These are phyloP conservation scores for Stagonosporopsis cucurbitacearum DNA, from an alignment of 2,329 filamentous ascomycete species.

Conservation along the genomic window DNA sequence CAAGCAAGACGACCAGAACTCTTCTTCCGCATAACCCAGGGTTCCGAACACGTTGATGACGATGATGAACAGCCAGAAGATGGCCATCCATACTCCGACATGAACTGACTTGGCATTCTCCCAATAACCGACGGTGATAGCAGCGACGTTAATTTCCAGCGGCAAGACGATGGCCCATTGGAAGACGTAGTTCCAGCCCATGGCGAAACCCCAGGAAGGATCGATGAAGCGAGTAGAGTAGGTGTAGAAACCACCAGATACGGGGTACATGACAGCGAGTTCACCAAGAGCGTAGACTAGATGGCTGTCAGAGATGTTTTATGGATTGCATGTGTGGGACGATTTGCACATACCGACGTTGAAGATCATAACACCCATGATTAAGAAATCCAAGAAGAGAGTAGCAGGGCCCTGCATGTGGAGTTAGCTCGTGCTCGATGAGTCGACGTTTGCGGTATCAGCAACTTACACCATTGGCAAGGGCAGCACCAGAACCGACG, in stretches of 20 bases:
- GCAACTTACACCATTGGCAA: slow-evolving; percentile 57
- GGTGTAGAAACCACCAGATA: slow-evolving; percentile 59
- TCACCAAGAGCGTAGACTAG: slow-evolving; percentile 58
- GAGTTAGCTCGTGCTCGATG: slow-evolving; percentile 8
- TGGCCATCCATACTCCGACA: slow-evolving; percentile 46
- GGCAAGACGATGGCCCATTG: slow-evolving; percentile 49
- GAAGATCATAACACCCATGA: slow-evolving; percentile 50
- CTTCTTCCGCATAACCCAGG: slow-evolving; percentile 51
- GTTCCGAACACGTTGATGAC: slow-evolving; percentile 50
- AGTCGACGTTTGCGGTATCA: too few relatives aligned
- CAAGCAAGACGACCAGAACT: slow-evolving; percentile 48
- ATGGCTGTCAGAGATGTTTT: slow-evolving; percentile 48
- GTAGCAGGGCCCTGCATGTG: slow-evolving; percentile 37
- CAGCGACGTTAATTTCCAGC: slow-evolving; percentile 49
- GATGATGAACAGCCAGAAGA: slow-evolving; percentile 49
- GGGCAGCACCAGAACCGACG: slow-evolving; percentile 64
- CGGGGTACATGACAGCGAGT: slow-evolving; percentile 67
- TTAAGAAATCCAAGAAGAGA: slow-evolving; percentile 49
- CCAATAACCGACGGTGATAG: slow-evolving; percentile 50
- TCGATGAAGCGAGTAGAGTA: slow-evolving; percentile 58
- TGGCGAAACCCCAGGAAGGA: slow-evolving; percentile 53
- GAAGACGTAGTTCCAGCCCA: slow-evolving; percentile 49
- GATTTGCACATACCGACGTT: slow-evolving; percentile 44
- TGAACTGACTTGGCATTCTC: slow-evolving; percentile 20
- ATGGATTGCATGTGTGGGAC: background rate